Evolutionary conservation across 1,284 basidiomycete species (phyloP).

Genomic region (Apiotrichum porosum): DNA sequence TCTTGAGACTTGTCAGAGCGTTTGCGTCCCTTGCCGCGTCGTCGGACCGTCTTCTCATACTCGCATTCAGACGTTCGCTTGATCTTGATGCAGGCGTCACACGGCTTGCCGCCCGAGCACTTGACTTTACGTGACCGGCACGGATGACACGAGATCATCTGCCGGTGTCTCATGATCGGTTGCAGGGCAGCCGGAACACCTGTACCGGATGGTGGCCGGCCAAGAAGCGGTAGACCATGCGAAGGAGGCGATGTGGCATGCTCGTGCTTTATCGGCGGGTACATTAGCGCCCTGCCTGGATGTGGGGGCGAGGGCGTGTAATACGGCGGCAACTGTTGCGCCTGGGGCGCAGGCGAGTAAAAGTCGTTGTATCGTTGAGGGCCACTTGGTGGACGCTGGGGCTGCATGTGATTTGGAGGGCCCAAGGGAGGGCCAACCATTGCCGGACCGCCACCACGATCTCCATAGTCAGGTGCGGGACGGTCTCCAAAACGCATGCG

Average conservation of each 20-base stretch:
- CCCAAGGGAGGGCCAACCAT: no score
- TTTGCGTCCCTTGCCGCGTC: constrained; percentile 34
- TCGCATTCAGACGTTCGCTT: constrained; percentile 28
- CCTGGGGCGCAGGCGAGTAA: not conserved
- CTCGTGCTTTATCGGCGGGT: no score
- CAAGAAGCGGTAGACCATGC: no score
- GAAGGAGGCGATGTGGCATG: no score
- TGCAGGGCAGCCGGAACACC: not conserved
- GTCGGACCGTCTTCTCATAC: constrained; percentile 32
- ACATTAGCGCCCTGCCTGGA: not conserved
- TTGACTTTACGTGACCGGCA: constrained; percentile 39
- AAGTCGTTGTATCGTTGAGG: no score
- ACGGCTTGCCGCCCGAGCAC: constrained; percentile 38
- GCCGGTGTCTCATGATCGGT: constrained; percentile 19
- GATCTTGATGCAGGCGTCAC: constrained; percentile 30
- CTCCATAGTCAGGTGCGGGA: no score
- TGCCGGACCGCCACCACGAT: no score
- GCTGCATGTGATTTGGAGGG: no score
- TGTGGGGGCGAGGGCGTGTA: not conserved
- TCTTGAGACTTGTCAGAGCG: not conserved
- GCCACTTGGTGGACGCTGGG: no score
- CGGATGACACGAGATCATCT: constrained; percentile 37
- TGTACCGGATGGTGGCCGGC: no score
- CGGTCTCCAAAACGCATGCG: no score
- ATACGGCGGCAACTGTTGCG: not conserved